Conservation (phyloP, 2,329 filamentous ascomycete species). For the Anisogramma anomala region DNA sequence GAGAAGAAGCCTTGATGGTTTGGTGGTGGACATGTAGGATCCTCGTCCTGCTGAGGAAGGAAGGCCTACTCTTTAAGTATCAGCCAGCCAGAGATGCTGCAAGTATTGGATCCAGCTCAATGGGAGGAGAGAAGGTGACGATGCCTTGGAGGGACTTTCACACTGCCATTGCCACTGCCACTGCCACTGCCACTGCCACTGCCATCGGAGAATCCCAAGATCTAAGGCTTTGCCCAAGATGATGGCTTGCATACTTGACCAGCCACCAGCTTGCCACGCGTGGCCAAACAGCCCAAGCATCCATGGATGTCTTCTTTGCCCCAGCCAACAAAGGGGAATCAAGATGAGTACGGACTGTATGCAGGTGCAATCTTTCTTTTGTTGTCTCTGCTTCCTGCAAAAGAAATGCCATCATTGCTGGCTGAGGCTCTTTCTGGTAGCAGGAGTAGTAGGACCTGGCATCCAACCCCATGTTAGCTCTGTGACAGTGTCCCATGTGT, state of each 20-base stretch:
- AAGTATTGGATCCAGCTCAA: neutral
- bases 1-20: neutral
- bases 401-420: no score
- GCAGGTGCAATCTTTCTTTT: neutral
- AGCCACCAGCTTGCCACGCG: neutral
- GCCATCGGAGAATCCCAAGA: no score
- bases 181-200: no score
- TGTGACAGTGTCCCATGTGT: no score
- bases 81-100: neutral
- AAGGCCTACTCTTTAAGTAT: neutral
- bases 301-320: neutral
- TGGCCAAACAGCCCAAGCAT: neutral
- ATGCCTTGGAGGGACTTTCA: neutral
- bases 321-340: neutral
- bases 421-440: no score
- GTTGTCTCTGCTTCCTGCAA: neutral
- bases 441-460: no score
- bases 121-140: neutral
- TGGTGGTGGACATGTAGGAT: neutral
- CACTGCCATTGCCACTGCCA: no score
- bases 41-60: neutral
- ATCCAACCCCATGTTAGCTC: no score
- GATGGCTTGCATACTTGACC: neutral
- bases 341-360: neutral
- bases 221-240: neutral